A percentile compares a stretch with the other conserved stretches of the same genome.
These are phyloP conservation scores for Viola odorata DNA, from an alignment of 345 rosid species.

Conservation along the genomic window DNA sequence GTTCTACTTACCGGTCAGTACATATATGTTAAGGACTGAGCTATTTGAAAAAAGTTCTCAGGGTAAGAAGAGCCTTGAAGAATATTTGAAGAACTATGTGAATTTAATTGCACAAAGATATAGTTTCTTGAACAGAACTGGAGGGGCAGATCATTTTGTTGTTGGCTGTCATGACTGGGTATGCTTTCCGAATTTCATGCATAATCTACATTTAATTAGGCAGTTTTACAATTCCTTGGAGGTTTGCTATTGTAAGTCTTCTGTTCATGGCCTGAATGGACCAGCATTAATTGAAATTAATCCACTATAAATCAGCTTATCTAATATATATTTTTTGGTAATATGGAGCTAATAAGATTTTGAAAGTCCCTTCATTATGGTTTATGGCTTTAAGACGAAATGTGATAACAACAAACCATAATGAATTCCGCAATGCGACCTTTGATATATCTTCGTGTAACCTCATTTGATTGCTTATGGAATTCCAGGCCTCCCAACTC, in stretches of 20 bases:
- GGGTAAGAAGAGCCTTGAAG: constrained; percentile 34
- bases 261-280: neutral
- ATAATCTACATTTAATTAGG: neutral
- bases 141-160: constrained; percentile 84
- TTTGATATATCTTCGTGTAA: neutral
- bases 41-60: constrained; percentile 33
- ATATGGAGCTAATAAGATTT: neutral
- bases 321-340: neutral
- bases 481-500: constrained; percentile 54
- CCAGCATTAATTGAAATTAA: neutral
- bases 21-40: constrained; percentile 43
- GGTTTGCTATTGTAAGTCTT: neutral
- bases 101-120: constrained; percentile 51
- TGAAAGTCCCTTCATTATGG: too few relatives aligned
- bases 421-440: too few relatives aligned
- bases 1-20: constrained; percentile 79
- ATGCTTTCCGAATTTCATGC: constrained; percentile 19
- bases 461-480: constrained; percentile 16
- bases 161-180: constrained; percentile 99
- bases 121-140: constrained; percentile 77
- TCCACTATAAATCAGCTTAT: too few relatives aligned
- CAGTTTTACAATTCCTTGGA: neutral
- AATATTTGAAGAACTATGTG: constrained; percentile 47
- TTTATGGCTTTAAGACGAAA: too few relatives aligned
- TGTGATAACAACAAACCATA: too few relatives aligned